These are phyloP conservation scores for Aspergillus funiculosus DNA, from an alignment of 495 filamentous ascomycete genomes.

Conservation along the genomic window DNA sequence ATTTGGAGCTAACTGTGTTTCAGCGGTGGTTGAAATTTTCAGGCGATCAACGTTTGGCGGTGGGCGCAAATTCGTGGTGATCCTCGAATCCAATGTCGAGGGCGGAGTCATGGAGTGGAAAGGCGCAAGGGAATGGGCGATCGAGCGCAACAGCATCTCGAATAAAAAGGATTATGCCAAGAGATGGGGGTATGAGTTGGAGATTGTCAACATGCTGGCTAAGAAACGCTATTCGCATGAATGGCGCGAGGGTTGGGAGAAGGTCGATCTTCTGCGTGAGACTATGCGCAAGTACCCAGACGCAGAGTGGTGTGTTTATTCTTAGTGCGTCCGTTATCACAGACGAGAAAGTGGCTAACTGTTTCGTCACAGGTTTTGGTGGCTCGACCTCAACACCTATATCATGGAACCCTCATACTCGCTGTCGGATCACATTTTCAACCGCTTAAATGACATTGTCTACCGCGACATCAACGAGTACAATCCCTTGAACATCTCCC, in stretches of 20 bases:
- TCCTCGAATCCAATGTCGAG: slow-evolving; percentile 87
- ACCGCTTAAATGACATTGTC: slow-evolving; percentile 62
- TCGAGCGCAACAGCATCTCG: slow-evolving; percentile 89
- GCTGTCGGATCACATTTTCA: slow-evolving; percentile 84
- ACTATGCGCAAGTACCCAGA: slow-evolving; percentile 89
- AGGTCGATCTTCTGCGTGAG: slow-evolving; percentile 90
- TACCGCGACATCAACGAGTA: slow-evolving; percentile 96
- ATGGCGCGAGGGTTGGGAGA: slow-evolving; percentile 99
- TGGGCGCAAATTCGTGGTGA: slow-evolving; percentile 87
- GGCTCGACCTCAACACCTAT: slow-evolving; percentile 96
- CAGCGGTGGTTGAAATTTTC: slow-evolving; percentile 42
- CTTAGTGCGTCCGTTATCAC: neutral
- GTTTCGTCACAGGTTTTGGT: slow-evolving; percentile 79
- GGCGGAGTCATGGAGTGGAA: slow-evolving; percentile 99
- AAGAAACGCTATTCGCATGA: slow-evolving; percentile 99
- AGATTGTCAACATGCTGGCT: slow-evolving; percentile 95
- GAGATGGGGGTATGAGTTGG: slow-evolving; percentile 91
- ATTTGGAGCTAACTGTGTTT: neutral
- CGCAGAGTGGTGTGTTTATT: slow-evolving; percentile 76
- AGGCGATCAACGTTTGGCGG: slow-evolving; percentile 63
- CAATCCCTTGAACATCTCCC: slow-evolving; percentile 91
- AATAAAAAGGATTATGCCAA: slow-evolving; percentile 88
- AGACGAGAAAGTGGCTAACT: neutral
- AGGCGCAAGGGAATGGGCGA: slow-evolving; percentile 93
- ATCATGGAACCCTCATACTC: slow-evolving; percentile 96